Base-by-base conservation (phyloP, 768 basidiomycete species). In the Mycena kentingensis region DNA sequence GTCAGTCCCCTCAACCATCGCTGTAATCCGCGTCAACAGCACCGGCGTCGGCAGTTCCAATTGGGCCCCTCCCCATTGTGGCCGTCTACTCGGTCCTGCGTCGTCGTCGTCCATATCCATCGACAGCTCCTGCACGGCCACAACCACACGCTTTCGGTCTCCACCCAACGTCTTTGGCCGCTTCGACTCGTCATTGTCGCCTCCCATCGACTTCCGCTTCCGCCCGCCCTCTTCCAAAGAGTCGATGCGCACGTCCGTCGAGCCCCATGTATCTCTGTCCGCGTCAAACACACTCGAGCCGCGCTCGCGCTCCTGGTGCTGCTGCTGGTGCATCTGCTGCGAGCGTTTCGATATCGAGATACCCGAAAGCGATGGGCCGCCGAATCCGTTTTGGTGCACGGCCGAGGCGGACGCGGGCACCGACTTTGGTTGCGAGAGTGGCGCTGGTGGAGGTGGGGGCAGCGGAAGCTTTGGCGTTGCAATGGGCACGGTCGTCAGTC, bases 91-190 rank as follows among this genome's bases (percentile, higher is more conserved):
- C 55, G 35, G 39, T 57, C 42, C 44, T 54, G 15, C 46, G 65
- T 7, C n/a, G n/a, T n/a, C n/a, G n/a, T n/a, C n/a, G n/a, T n/a
- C n/a, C n/a, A n/a, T n/a, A n/a, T 48, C 53, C 16, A 58, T 34
- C 5, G 63, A 62, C 25, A 94, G 77, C 64, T 89, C 84, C 59
- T 79, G 82, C 13, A 83, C 72, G 16, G 76, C 54, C 24, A 81
- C 71, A 52, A 68, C 60, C 28, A 78, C 82, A 62, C 84, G 70
- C 45, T 73, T 64, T 25, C 81, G 73, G 60, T 85, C 86, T 0
- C 88, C 89, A 25, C 90, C 90, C 22, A 92, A 70, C 15, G 91
- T 92, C 46, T 80, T 69, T 24, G 58, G 42, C 2, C 58, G 50
- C 15, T 60, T 60, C 49, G 54, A 54, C 77, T 71, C 26, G 73